Conservation (phyloP, 805 yeast species). For the Ogataea allantospora region DNA sequence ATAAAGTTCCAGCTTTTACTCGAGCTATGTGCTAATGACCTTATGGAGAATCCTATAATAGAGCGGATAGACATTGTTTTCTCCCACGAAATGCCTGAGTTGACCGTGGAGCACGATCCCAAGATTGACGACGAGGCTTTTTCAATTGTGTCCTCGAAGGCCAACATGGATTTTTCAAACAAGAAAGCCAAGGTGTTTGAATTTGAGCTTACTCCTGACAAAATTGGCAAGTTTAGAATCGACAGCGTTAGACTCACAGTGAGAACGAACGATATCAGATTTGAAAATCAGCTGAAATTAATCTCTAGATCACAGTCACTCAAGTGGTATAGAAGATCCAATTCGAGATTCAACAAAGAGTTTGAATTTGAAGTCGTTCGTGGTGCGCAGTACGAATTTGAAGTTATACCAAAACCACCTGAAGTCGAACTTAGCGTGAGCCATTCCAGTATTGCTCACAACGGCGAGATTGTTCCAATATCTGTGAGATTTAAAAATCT, state of each 20-base stretch:
- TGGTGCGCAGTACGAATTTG: slow-evolving; percentile 21
- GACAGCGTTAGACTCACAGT: slow-evolving; percentile 18
- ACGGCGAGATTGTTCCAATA: slow-evolving; percentile 33
- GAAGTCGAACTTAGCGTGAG: slow-evolving; percentile 28
- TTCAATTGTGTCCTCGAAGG: slow-evolving; percentile 6
- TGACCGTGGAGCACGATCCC: slow-evolving; percentile 17
- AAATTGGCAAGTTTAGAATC: slow-evolving; percentile 27
- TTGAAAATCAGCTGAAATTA: slow-evolving; percentile 18
- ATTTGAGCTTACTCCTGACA: slow-evolving; percentile 21
- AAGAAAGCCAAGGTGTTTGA: slow-evolving; percentile 17
- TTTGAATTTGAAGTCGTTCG: slow-evolving; percentile 18
- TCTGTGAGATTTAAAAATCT: slow-evolving; percentile 29
- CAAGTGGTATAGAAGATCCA: slow-evolving; percentile 19
- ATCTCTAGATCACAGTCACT: slow-evolving; percentile 3
- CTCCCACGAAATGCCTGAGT: slow-evolving; percentile 14
- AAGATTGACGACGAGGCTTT: slow-evolving; percentile 6
- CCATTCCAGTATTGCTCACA: slow-evolving; percentile 28
- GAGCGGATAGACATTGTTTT: slow-evolving; percentile 23
- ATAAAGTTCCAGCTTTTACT: slow-evolving; percentile 34
- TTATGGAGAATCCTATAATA: slow-evolving; percentile 18
- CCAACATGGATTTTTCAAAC: slow-evolving; percentile 19
- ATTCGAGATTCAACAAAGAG: slow-evolving; percentile 12
- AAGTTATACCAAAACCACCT: slow-evolving; percentile 42
- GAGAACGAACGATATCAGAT: slow-evolving; percentile 11
- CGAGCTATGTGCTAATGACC: slow-evolving; percentile 26